Conservation (phyloP, 2,329 filamentous ascomycete species). For the Stagonosporopsis cucurbitacearum region DNA sequence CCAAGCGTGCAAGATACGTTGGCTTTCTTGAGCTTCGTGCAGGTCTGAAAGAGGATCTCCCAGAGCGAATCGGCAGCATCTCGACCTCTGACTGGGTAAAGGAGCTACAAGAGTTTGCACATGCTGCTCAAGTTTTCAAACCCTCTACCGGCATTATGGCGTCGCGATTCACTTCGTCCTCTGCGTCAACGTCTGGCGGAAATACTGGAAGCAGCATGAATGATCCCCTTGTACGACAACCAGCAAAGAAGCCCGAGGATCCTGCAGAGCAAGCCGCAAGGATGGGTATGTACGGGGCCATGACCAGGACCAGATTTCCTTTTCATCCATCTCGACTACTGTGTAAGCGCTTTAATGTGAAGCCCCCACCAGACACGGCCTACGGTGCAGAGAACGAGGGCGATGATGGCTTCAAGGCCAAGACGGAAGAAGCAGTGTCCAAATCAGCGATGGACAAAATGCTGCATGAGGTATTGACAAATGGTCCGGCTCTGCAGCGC, state of each 20-base stretch:
- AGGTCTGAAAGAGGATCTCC: constrained; percentile 62
- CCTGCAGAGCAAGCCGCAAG: constrained; percentile 85
- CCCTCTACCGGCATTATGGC: constrained; percentile 94
- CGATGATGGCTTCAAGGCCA: constrained; percentile 34
- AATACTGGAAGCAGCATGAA: constrained; percentile 29
- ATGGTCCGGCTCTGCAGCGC: constrained; percentile 37
- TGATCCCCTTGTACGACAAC: constrained; percentile 53
- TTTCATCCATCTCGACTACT: constrained; percentile 84
- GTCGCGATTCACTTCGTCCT: constrained; percentile 78
- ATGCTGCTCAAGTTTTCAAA: constrained; percentile 81
- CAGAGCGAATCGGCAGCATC: constrained; percentile 59
- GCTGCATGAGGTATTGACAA: constrained; percentile 39
- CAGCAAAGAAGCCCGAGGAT: constrained; percentile 68
- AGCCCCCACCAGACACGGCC: constrained; percentile 71
- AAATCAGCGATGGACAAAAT: constrained; percentile 58
- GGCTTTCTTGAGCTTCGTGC: constrained; percentile 80
- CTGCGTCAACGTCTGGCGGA: constrained; percentile 42
- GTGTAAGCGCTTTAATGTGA: constrained; percentile 96
- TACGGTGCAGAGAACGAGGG: constrained; percentile 56
- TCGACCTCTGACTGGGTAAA: constrained; percentile 76
- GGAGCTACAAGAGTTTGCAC: constrained; percentile 80
- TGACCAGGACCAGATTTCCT: constrained; percentile 75
- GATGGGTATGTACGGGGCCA: constrained; percentile 88
- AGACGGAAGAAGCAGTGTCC: constrained; percentile 57
- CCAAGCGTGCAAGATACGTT: constrained; percentile 81